Percentiles rank a stretch among this genome's conserved stretches.
phyloP scores from a whole-genome alignment of 2,329 filamentous ascomycete genomes.

The Botrytis hyacinthi region DNA sequence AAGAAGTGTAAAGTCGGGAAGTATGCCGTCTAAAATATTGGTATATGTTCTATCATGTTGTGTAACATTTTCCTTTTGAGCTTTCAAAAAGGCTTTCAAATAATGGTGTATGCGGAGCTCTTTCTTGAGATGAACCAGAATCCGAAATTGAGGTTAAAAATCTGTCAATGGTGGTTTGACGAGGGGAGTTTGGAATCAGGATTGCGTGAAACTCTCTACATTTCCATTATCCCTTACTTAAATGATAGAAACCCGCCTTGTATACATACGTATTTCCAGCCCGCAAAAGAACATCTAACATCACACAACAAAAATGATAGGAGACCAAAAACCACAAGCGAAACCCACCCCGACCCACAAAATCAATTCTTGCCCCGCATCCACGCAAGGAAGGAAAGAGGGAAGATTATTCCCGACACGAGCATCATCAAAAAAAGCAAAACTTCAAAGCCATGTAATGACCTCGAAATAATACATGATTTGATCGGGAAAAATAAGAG shows the following conservation, averaged over 20 bases:
- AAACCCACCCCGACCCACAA: background rate
- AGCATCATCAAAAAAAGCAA: background rate
- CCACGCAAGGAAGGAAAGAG: background rate
- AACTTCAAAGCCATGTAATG: background rate
- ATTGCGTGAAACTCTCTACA: background rate
- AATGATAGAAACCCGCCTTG: no score
- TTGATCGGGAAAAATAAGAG: background rate
- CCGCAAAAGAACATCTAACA: no score
- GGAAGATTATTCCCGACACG: background rate
- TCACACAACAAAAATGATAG: background rate
- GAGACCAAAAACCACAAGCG: background rate
- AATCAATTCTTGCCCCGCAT: background rate
- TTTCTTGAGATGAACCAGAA: background rate
- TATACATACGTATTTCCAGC: no score
- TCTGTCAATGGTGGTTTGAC: background rate
- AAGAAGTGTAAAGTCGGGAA: background rate
- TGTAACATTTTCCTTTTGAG: fast-evolving
- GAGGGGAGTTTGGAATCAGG: background rate
- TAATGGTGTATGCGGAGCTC: background rate
- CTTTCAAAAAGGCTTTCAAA: background rate
- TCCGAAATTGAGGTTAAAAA: background rate
- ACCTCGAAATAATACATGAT: background rate
- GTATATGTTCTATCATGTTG: fast-evolving
- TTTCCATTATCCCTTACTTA: background rate
- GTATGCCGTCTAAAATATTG: background rate